These are phyloP conservation scores for Salicornia ramosissima DNA, from an alignment of 148 eudicot genomes.

Conservation along the genomic window DNA sequence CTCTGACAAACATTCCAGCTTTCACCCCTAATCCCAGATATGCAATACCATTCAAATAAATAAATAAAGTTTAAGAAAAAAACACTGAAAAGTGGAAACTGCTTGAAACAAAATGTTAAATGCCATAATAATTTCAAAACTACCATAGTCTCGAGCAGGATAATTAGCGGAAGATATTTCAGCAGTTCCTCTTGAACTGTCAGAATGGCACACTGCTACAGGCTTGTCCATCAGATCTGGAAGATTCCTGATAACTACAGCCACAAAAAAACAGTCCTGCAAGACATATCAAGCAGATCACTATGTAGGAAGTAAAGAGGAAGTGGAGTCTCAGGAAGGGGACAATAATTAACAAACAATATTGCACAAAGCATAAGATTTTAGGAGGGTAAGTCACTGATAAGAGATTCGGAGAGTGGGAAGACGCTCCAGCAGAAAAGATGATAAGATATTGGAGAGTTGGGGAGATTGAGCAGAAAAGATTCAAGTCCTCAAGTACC, in stretches of 20 bases:
- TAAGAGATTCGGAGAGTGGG: background rate
- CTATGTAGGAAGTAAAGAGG: background rate
- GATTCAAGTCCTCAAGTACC: constrained; percentile 39
- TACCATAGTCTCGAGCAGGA: constrained; percentile 87
- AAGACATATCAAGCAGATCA: constrained; percentile 11
- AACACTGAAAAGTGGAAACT: background rate
- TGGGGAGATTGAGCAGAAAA: background rate
- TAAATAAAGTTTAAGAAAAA: no score
- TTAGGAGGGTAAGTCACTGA: background rate
- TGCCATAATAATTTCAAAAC: constrained; percentile 21
- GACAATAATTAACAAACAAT: no score
- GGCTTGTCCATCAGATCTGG: constrained; percentile 77
- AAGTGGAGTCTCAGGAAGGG: background rate
- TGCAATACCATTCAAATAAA: background rate
- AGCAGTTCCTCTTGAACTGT: constrained; percentile 90
- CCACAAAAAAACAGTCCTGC: constrained; percentile 96
- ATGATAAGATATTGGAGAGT: background rate
- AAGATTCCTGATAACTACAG: constrained; percentile 71
- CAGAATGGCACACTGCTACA: constrained; percentile 96
- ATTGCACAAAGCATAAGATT: no score
- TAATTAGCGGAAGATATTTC: constrained; percentile 96
- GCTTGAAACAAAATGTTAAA: constrained; percentile 3
- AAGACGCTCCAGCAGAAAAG: background rate
- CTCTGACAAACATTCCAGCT: constrained; percentile 96
- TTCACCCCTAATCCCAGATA: constrained; percentile 51